These are phyloP conservation scores for Nephelium lappaceum DNA, from an alignment of 345 rosid genomes.

Conservation along the genomic window DNA sequence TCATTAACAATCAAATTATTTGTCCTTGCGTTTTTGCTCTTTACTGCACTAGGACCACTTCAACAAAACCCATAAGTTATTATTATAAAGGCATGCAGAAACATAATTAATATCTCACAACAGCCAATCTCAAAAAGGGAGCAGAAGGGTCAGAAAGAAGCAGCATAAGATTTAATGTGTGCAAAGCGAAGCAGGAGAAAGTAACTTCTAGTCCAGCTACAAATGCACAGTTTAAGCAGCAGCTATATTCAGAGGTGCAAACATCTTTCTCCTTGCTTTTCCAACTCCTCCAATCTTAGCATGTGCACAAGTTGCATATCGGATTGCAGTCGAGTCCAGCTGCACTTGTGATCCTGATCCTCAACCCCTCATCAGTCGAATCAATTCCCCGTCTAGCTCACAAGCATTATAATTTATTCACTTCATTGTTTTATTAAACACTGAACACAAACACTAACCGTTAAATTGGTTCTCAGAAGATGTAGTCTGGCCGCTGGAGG, in stretches of 20 bases:
- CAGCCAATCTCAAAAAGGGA: background rate
- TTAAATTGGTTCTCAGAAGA: constrained; percentile 45
- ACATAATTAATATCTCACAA: background rate
- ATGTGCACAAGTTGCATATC: background rate
- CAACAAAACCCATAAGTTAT: background rate
- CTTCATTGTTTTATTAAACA: background rate
- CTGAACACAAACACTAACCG: background rate
- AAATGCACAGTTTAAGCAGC: background rate
- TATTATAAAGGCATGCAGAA: background rate
- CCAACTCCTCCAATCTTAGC: background rate
- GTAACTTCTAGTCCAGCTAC: background rate
- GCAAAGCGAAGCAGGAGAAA: background rate
- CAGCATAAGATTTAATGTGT: background rate
- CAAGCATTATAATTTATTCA: background rate
- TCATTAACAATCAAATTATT: no score
- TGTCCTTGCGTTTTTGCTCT: no score
- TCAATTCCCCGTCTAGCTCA: background rate
- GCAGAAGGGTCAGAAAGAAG: background rate
- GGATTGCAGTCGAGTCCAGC: background rate
- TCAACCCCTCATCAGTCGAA: background rate
- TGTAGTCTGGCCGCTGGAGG: constrained; percentile 62
- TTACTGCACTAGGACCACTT: no score
- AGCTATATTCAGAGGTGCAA: background rate
- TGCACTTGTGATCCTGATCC: background rate
- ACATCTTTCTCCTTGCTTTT: background rate